These are phyloP conservation scores for Boletus huronensis DNA, from an alignment of 768 basidiomycete species.

Conservation along the genomic window DNA sequence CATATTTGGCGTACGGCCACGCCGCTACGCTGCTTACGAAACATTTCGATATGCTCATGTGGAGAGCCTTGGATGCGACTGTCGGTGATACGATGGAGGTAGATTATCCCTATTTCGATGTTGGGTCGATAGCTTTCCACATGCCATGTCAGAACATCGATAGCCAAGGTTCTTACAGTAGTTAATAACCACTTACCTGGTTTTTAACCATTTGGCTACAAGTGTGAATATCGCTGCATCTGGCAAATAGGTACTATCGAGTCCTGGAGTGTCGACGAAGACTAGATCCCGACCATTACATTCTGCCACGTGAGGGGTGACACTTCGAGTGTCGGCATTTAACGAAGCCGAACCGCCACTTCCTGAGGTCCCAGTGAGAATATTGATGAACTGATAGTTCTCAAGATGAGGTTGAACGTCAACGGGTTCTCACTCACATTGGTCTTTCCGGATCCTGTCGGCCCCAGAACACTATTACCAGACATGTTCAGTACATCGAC, in stretches of 20 bases:
- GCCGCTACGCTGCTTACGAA: background rate
- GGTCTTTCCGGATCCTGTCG: too few species aligned
- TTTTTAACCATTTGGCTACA: background rate
- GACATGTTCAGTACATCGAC: too few species aligned
- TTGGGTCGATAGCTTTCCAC: background rate
- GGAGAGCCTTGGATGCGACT: background rate
- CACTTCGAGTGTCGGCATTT: background rate
- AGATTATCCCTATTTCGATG: constrained; percentile 1
- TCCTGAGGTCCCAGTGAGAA: too few species aligned
- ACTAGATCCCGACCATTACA: background rate
- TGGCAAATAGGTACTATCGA: background rate
- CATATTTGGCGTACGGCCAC: background rate
- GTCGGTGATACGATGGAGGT: constrained; percentile 7
- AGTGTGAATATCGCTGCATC: background rate
- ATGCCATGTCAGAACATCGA: background rate
- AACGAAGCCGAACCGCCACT: too few species aligned
- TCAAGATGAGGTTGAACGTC: too few species aligned
- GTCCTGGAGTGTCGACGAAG: constrained; percentile 8
- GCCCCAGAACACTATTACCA: too few species aligned
- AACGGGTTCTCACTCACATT: too few species aligned
- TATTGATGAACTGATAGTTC: too few species aligned
- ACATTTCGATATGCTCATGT: background rate
- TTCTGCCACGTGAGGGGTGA: background rate
- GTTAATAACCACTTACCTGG: background rate
- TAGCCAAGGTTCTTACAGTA: background rate